Percentiles rank a stretch among this genome's conserved stretches.
Conservation (phyloP, 1,139 yeast species). For the Candida tropicalis region DNA sequence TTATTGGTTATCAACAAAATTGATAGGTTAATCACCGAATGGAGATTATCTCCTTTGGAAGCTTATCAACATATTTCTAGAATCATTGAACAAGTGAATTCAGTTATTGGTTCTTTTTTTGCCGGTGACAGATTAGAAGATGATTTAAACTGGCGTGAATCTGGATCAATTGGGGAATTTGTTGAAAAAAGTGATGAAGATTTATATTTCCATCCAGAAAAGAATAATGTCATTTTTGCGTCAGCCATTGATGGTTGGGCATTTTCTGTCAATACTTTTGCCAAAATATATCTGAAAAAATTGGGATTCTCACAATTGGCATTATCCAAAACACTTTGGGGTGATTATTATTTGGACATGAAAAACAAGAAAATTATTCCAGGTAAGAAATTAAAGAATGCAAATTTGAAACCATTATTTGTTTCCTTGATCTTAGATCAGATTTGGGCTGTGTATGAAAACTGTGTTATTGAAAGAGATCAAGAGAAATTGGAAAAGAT, state of each 20-base stretch:
- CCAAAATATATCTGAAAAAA: slow-evolving; percentile 82
- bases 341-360: slow-evolving; percentile 87
- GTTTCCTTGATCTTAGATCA: slow-evolving; percentile 86
- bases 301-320: slow-evolving; percentile 82
- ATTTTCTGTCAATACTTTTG: slow-evolving; percentile 84
- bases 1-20: slow-evolving; percentile 90
- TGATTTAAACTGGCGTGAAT: slow-evolving; percentile 81
- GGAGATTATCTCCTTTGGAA: slow-evolving; percentile 80
- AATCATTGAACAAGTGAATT: slow-evolving; percentile 89
- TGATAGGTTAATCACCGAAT: slow-evolving; percentile 81
- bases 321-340: slow-evolving; percentile 91
- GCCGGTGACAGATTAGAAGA: slow-evolving; percentile 95
- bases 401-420: slow-evolving; percentile 72
- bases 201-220: slow-evolving; percentile 85
- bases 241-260: slow-evolving; percentile 99
- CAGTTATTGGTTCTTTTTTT: slow-evolving; percentile 89
- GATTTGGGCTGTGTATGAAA: slow-evolving; percentile 89
- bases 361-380: slow-evolving; percentile 81
- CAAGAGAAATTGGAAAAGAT: slow-evolving; percentile 76
- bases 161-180: slow-evolving; percentile 56
- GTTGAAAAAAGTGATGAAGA: slow-evolving; percentile 81
- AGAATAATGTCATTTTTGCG: slow-evolving; percentile 90
- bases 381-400: slow-evolving; percentile 55
- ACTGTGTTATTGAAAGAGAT: slow-evolving; percentile 65
- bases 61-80: slow-evolving; percentile 81